A percentile compares a stretch with the other conserved stretches of the same genome.
phyloP scores from a whole-genome alignment of 1,284 basidiomycete genomes.

The Apiotrichum laibachii region DNA sequence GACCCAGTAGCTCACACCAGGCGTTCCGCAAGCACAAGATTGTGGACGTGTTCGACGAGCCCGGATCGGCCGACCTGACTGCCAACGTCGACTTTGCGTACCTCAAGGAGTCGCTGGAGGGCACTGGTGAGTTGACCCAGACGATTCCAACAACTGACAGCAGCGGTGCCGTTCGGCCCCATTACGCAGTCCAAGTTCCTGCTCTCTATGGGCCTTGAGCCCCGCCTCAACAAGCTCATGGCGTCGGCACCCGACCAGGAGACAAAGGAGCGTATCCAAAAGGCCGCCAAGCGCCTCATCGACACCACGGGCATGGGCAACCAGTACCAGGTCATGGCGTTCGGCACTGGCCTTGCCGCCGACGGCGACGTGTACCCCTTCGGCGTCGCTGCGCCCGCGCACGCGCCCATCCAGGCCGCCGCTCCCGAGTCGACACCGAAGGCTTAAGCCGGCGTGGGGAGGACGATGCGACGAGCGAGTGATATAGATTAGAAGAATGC shows the following conservation, averaged over 20 bases:
- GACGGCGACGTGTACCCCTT: constrained; percentile 51
- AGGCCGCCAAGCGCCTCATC: constrained; percentile 56
- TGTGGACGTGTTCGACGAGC: constrained; percentile 77
- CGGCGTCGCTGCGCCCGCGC: background rate
- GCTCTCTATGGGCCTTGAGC: constrained; percentile 63
- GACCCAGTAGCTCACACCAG: constrained; percentile 50
- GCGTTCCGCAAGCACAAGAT: constrained; percentile 86
- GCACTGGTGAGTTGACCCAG: constrained; percentile 56
- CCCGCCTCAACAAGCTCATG: constrained; percentile 61
- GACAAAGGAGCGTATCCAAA: constrained; percentile 52
- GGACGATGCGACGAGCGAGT: too few relatives aligned
- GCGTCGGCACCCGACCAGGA: constrained; percentile 55
- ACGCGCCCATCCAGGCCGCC: too few relatives aligned
- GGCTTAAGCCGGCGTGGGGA: background rate
- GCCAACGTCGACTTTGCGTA: constrained; percentile 94
- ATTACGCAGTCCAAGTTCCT: constrained; percentile 71
- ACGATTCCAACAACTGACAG: background rate
- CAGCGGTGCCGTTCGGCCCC: constrained; percentile 60
- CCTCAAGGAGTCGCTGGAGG: constrained; percentile 70
- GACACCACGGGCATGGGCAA: constrained; percentile 58
- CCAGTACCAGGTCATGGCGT: constrained; percentile 59
- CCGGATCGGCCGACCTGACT: constrained; percentile 87
- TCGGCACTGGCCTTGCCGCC: constrained; percentile 35
- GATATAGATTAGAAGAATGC: constrained; percentile 6
- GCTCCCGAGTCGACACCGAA: background rate